A percentile compares a stretch with the other conserved stretches of the same genome.
Conservation (phyloP, 2,329 filamentous ascomycete genomes). For the Botryotinia convoluta region DNA sequence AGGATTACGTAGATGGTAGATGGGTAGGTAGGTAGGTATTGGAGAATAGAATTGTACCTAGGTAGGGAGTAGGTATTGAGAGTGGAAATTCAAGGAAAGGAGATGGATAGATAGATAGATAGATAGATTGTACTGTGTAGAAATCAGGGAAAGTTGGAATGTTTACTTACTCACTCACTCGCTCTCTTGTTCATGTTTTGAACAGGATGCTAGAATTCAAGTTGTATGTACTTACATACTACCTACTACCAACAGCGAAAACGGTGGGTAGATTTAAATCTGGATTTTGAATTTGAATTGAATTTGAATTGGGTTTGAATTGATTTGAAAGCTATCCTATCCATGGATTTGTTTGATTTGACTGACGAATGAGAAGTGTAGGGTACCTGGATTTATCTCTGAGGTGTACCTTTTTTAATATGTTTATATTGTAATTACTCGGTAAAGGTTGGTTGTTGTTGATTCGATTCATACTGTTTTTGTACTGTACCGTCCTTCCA, state of each 20-base stretch:
- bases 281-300: not conserved
- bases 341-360: not conserved
- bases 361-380: not conserved
- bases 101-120: too few relatives aligned
- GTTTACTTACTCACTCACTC: too few relatives aligned
- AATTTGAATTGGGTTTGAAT: not conserved
- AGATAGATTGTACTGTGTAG: not conserved
- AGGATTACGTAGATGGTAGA: too few relatives aligned
- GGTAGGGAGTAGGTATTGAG: too few relatives aligned
- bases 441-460: not conserved
- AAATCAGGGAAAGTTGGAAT: not conserved
- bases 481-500: too few relatives aligned
- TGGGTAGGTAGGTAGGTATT: too few relatives aligned
- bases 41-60: too few relatives aligned
- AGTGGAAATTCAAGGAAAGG: too few relatives aligned
- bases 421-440: not conserved
- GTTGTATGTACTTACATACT: not conserved
- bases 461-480: too few relatives aligned
- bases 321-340: not conserved
- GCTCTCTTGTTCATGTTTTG: too few relatives aligned
- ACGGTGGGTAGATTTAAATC: not conserved
- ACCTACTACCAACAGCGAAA: not conserved
- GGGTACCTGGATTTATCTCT: not conserved
- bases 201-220: too few relatives aligned
- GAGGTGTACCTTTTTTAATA: not conserved